Evolutionary conservation across 768 basidiomycete genomes (phyloP).

Genomic region (Termitomyces sp.): DNA sequence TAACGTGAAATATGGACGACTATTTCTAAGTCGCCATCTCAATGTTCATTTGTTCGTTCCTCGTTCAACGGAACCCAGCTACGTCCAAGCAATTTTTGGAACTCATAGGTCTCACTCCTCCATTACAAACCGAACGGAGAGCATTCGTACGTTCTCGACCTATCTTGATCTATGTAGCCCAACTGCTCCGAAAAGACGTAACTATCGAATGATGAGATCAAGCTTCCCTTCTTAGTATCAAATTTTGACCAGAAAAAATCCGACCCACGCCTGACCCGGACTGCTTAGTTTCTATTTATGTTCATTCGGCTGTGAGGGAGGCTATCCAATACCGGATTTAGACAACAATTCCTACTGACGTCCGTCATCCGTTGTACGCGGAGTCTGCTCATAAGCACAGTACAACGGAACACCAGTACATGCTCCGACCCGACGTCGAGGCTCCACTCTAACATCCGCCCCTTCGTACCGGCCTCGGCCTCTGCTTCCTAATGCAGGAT

Average conservation of each 20-base stretch:
- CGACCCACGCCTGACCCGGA: not conserved
- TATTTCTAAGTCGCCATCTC: not conserved
- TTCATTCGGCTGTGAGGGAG: not conserved
- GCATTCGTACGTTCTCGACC: too few relatives aligned
- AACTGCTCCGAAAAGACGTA: not conserved
- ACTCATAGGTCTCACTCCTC: not conserved
- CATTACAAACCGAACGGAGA: not conserved
- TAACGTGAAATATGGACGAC: not conserved
- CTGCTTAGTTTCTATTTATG: not conserved
- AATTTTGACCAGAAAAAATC: not conserved
- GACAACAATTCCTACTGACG: not conserved
- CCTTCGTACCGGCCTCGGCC: not conserved
- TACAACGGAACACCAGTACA: not conserved
- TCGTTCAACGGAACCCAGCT: not conserved
- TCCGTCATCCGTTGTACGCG: not conserved
- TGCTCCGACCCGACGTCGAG: not conserved
- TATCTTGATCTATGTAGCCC: too few relatives aligned
- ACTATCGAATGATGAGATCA: not conserved
- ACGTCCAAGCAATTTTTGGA: not conserved
- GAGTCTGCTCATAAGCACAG: not conserved
- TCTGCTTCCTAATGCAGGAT: not conserved
- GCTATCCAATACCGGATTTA: not conserved
- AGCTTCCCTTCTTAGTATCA: too few relatives aligned
- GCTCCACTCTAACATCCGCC: not conserved
- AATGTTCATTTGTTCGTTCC: not conserved